Percentiles rank a stretch among this genome's conserved stretches.
Conservation (phyloP, 2,329 filamentous ascomycete genomes). For the Rutstroemia sp. region DNA sequence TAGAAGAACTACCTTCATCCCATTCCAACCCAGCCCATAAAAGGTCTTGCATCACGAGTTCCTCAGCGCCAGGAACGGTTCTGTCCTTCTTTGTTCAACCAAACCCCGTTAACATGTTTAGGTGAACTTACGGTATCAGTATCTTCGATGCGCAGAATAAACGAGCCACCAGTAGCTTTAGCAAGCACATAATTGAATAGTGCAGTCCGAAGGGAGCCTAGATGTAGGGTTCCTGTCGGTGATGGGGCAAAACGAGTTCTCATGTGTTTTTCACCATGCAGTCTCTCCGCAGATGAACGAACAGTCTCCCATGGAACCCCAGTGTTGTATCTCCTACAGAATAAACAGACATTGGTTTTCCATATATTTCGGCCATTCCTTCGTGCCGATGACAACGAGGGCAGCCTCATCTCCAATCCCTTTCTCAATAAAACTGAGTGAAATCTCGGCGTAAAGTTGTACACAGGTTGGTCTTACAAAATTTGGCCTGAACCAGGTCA, state of each 20-base stretch:
- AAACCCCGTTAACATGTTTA: background rate
- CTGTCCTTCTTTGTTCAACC: constrained; percentile 39
- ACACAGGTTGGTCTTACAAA: too few species aligned
- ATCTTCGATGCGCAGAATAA: constrained; percentile 86
- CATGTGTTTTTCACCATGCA: constrained; percentile 47
- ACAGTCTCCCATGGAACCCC: constrained; percentile 1
- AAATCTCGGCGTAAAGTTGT: background rate
- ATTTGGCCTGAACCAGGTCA: background rate
- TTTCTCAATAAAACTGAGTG: background rate
- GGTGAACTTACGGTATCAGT: constrained; percentile 67
- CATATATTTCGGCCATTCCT: background rate
- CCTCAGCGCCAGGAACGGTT: constrained; percentile 75
- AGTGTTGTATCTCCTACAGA: constrained; percentile 1
- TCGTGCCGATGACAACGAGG: background rate
- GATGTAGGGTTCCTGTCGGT: constrained; percentile 86
- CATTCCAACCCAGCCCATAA: constrained; percentile 84
- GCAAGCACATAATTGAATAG: constrained; percentile 95
- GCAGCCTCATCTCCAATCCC: constrained; percentile 1
- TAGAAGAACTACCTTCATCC: constrained; percentile 67
- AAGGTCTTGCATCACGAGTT: constrained; percentile 69
- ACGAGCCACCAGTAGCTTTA: constrained; percentile 79
- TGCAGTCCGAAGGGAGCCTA: constrained; percentile 86
- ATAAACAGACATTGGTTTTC: constrained; percentile 4
- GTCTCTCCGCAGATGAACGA: constrained; percentile 15
- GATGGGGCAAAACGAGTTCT: constrained; percentile 91